These are phyloP conservation scores for Helianthus tuberosus DNA, from an alignment of 129 eudicot species.

Conservation along the genomic window DNA sequence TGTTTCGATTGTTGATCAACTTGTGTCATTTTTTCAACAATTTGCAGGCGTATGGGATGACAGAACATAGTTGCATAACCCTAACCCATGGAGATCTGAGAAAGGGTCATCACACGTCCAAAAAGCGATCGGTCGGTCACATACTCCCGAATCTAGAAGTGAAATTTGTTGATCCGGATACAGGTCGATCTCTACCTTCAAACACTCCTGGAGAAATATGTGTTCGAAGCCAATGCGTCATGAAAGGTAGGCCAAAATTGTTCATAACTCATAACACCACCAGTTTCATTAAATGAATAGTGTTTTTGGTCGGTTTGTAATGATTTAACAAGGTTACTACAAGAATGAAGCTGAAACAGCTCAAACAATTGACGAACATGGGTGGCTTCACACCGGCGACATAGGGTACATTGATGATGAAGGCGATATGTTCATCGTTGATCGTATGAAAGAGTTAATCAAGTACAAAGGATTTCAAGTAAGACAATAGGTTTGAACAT, in stretches of 20 bases:
- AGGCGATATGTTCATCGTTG: conserved; percentile 86
- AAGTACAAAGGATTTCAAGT: conserved; percentile 98
- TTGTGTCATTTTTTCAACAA: not conserved
- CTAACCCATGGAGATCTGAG: conserved; percentile 68
- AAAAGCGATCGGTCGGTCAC: conserved; percentile 82
- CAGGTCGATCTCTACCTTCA: conserved; percentile 64
- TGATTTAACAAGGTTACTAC: conserved; percentile 59
- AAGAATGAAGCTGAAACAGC: conserved; percentile 81
- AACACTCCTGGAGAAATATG: conserved; percentile 92
- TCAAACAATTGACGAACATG: conserved; percentile 71
- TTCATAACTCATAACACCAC: not conserved
- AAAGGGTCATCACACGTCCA: conserved; percentile 68
- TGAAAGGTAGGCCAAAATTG: conserved; percentile 59
- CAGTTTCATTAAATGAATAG: not conserved
- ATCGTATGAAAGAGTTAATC: conserved; percentile 92
- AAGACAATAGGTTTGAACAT: conserved; percentile 16
- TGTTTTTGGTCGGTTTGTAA: not conserved
- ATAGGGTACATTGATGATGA: conserved; percentile 95
- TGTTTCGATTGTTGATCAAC: not conserved
- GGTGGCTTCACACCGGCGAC: conserved; percentile 99
- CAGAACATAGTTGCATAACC: conserved; percentile 98
- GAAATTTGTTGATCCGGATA: conserved; percentile 83
- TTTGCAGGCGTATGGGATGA: conserved; percentile 90
- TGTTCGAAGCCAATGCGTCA: conserved; percentile 97
- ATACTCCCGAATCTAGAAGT: conserved; percentile 87